phyloP scores from a whole-genome alignment of 352 stramenopile genomes.

The Pelagophyceae sp. region DNA sequence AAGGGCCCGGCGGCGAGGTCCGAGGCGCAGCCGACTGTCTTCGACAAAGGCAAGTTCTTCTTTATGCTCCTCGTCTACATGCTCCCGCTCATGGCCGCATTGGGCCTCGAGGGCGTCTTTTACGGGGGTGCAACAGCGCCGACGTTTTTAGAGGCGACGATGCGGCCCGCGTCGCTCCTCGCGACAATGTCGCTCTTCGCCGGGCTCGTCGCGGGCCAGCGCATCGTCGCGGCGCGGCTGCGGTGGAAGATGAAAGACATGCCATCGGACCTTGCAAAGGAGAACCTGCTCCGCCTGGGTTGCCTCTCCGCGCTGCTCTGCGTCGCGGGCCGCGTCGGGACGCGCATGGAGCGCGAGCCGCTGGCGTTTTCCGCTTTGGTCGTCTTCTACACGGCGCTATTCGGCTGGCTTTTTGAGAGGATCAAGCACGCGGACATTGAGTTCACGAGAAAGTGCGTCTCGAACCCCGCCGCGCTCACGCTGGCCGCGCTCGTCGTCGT shows the following conservation, averaged over 20 bases:
- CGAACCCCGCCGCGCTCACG: not conserved
- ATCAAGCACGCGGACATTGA: not conserved
- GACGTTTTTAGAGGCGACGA: not conserved
- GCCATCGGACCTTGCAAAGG: not conserved
- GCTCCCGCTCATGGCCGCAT: not conserved
- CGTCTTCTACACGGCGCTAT: not conserved
- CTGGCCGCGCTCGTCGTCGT: not conserved
- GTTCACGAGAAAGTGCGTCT: not conserved
- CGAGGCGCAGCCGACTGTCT: too few relatives aligned
- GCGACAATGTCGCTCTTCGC: conserved; percentile 67
- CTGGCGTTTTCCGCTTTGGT: not conserved
- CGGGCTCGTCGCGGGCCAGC: conserved; percentile 2
- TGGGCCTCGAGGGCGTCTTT: not conserved
- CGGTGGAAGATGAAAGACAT: conserved; percentile 8
- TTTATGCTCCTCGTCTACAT: not conserved
- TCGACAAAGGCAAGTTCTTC: not conserved
- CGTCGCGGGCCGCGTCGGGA: not conserved
- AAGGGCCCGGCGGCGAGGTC: too few relatives aligned
- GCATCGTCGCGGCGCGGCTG: not conserved
- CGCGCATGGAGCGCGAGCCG: not conserved
- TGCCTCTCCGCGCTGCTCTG: not conserved
- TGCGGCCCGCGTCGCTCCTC: not conserved
- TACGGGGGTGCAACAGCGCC: not conserved
- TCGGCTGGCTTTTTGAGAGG: conserved; percentile 6
- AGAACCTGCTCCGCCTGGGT: not conserved